phyloP scores from a whole-genome alignment of 768 basidiomycete species.

The Guyanaporus albipodus region DNA sequence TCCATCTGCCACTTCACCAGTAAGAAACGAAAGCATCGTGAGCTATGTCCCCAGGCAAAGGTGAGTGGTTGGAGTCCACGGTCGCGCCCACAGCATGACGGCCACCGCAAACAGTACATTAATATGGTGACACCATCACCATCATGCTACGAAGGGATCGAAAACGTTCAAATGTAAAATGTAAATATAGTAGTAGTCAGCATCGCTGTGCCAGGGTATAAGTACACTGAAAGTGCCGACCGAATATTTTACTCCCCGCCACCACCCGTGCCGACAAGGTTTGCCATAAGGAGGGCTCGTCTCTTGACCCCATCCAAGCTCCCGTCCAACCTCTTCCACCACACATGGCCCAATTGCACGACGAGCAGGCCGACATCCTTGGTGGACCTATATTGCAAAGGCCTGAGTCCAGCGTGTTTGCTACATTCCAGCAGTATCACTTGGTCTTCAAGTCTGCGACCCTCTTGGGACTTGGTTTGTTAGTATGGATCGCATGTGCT shows the following conservation, averaged over 20 bases:
- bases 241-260: slow-evolving; percentile 21
- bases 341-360: slow-evolving; percentile 50
- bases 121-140: too few species aligned
- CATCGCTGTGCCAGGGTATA: neutral
- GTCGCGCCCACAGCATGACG: slow-evolving; percentile 19
- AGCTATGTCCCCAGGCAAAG: slow-evolving; percentile 76
- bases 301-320: slow-evolving; percentile 23
- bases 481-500: slow-evolving; percentile 32
- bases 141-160: too few species aligned
- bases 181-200: too few species aligned
- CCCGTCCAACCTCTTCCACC: slow-evolving; percentile 14
- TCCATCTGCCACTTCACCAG: slow-evolving; percentile 69
- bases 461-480: slow-evolving; percentile 32
- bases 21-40: slow-evolving; percentile 74
- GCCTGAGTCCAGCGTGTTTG: slow-evolving; percentile 25
- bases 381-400: slow-evolving; percentile 49
- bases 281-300: slow-evolving; percentile 6
- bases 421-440: slow-evolving; percentile 36
- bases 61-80: slow-evolving; percentile 42
- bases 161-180: too few species aligned
- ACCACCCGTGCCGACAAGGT: slow-evolving; percentile 17
- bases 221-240: slow-evolving; percentile 20
- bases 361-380: slow-evolving; percentile 70
- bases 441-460: slow-evolving; percentile 35
- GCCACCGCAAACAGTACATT: too few species aligned